These are phyloP conservation scores for Trifolium subterraneum DNA, from an alignment of 306 rosid species.

Conservation along the genomic window DNA sequence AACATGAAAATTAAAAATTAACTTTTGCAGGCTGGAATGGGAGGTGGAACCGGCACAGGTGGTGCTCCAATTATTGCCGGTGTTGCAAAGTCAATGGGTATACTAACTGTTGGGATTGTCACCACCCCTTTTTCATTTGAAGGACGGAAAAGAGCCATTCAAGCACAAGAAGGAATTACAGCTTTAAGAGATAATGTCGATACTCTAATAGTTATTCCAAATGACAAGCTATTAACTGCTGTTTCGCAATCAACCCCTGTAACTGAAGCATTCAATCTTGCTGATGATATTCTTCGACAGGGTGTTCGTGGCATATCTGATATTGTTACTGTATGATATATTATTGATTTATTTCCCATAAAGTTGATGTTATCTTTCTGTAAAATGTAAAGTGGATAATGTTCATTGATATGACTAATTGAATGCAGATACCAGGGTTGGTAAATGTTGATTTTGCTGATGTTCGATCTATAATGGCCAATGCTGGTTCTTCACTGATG, in stretches of 20 bases:
- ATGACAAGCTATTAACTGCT: conserved; percentile 93
- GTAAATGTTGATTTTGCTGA: conserved; percentile 97
- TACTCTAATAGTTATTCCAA: conserved; percentile 95
- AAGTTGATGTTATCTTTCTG: conserved; percentile 1
- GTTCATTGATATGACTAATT: conserved; percentile 35
- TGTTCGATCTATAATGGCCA: conserved; percentile 95
- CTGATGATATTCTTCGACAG: conserved; percentile 96
- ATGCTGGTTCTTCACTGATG: conserved; percentile 94
- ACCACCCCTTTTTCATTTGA: conserved; percentile 98
- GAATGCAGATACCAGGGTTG: conserved; percentile 85
- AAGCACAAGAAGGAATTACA: conserved; percentile 99
- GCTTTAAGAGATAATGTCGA: conserved; percentile 96
- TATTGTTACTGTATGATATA: conserved; percentile 79
- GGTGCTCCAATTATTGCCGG: conserved; percentile 97
- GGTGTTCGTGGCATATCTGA: conserved; percentile 99
- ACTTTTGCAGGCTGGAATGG: conserved; percentile 91
- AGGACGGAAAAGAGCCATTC: conserved; percentile 95
- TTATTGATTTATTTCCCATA: no score
- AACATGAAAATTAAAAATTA: conserved; percentile 34
- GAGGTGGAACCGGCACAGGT: conserved; percentile 99
- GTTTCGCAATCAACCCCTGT: conserved; percentile 96
- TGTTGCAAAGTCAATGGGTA: conserved; percentile 92
- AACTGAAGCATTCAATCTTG: conserved; percentile 95
- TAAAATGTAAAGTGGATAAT: conserved; percentile 9
- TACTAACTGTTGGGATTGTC: conserved; percentile 95